phyloP scores from a whole-genome alignment of 768 basidiomycete genomes.

The Naganishia onofrii region DNA sequence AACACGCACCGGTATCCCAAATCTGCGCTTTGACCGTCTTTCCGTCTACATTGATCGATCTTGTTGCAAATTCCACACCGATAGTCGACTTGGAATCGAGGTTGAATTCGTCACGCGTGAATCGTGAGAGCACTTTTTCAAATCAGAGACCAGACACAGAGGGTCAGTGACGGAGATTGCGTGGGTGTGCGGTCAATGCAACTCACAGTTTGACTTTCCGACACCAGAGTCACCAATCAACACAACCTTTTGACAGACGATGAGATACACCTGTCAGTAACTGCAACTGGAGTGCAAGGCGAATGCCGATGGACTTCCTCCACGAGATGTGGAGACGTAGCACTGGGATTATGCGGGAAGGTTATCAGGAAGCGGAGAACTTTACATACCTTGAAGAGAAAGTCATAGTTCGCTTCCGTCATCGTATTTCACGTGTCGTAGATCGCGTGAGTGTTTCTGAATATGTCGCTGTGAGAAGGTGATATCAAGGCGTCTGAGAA shows the following conservation, averaged over 20 bases:
- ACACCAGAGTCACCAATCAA: conserved; percentile 99
- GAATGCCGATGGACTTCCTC: background rate
- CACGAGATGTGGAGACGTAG: background rate
- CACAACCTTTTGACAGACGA: conserved; percentile 66
- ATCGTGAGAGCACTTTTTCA: conserved; percentile 92
- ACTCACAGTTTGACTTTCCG: conserved; percentile 83
- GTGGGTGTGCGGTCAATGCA: background rate
- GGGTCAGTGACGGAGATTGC: background rate
- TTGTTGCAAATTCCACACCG: conserved; percentile 97
- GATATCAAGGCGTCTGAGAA: background rate
- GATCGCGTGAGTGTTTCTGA: background rate
- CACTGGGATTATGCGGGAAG: background rate
- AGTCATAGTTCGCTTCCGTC: conserved; percentile 96
- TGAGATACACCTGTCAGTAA: background rate
- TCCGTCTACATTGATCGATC: conserved; percentile 88
- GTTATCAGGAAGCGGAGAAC: background rate
- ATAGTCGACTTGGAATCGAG: conserved; percentile 98
- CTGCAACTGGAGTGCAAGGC: background rate
- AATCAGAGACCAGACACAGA: background rate
- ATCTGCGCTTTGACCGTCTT: conserved; percentile 98
- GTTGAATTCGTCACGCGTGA: conserved; percentile 99
- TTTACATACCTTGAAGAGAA: conserved; percentile 85
- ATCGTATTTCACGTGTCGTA: conserved; percentile 54
- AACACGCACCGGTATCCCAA: conserved; percentile 87
- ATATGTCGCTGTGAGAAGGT: background rate